These are phyloP conservation scores for Vitis rupestris DNA, from an alignment of 164 flowering plant genomes.

Conservation along the genomic window DNA sequence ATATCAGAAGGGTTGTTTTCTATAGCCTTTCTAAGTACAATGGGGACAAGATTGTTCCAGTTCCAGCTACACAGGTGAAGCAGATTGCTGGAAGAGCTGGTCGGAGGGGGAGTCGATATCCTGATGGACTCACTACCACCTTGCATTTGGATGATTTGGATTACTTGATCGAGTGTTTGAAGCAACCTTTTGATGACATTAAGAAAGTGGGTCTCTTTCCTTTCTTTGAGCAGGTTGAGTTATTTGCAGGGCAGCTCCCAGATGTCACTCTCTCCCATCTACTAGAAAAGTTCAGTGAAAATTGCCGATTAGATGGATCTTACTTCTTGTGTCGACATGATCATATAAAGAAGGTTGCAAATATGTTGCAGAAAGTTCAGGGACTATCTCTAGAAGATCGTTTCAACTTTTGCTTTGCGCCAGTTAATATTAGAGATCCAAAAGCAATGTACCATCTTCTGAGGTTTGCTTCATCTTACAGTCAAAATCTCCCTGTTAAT, in stretches of 20 bases:
- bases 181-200: slow-evolving; percentile 80
- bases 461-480: slow-evolving; percentile 70
- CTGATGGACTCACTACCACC: slow-evolving; percentile 90
- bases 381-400: slow-evolving; percentile 86
- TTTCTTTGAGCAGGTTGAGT: slow-evolving; percentile 87
- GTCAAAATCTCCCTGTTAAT: slow-evolving; percentile 67
- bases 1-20: slow-evolving; percentile 86
- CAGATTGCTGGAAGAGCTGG: slow-evolving; percentile 99
- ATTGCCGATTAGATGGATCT: slow-evolving; percentile 81
- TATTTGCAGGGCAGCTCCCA: slow-evolving; percentile 74
- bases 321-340: slow-evolving; percentile 76
- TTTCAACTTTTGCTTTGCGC: slow-evolving; percentile 94
- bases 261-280: slow-evolving; percentile 57
- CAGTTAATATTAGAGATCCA: slow-evolving; percentile 88
- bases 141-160: slow-evolving; percentile 67
- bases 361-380: slow-evolving; percentile 78
- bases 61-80: slow-evolving; percentile 86
- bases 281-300: slow-evolving; percentile 79
- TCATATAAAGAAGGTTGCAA: slow-evolving; percentile 80
- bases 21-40: slow-evolving; percentile 78
- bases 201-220: slow-evolving; percentile 87
- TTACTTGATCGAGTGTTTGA: slow-evolving; percentile 79
- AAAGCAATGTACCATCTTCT: slow-evolving; percentile 92
- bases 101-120: slow-evolving; percentile 86
- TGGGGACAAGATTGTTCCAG: slow-evolving; percentile 83